Percentiles rank a stretch among this genome's conserved stretches.
Evolutionary conservation across 352 stramenopile species (phyloP).

Genomic region (Globisporangium middletonii): DNA sequence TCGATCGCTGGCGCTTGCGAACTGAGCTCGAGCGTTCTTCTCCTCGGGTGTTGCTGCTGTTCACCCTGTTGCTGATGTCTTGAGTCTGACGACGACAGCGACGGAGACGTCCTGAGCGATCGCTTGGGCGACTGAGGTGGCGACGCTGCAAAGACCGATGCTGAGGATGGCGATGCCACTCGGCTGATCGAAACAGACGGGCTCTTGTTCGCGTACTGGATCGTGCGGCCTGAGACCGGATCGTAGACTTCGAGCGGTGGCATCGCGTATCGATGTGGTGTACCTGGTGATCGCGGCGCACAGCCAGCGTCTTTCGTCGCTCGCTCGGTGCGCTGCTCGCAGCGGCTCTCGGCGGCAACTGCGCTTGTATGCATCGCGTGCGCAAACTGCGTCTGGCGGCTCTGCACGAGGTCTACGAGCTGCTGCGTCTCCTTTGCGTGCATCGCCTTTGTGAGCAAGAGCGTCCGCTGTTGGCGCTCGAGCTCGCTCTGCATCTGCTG

Average conservation of each 20-base stretch:
- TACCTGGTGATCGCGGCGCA: neutral
- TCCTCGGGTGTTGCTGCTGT: neutral
- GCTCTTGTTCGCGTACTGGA: conserved; percentile 15
- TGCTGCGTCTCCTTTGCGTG: conserved; percentile 66
- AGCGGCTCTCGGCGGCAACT: neutral
- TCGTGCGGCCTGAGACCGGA: conserved; percentile 28
- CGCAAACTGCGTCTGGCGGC: conserved; percentile 31
- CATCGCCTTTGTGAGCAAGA: conserved; percentile 54
- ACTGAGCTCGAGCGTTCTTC: neutral
- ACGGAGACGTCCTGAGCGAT: neutral
- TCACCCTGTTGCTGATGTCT: neutral
- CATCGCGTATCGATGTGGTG: neutral
- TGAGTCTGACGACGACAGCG: neutral
- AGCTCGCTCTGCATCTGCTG: conserved; percentile 26
- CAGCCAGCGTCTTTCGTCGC: neutral
- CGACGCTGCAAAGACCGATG: conserved; percentile 2
- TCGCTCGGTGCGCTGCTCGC: neutral
- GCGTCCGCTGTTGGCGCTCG: conserved; percentile 23
- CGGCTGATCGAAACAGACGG: conserved; percentile 12
- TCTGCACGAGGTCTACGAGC: conserved; percentile 34
- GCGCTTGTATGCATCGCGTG: conserved; percentile 25
- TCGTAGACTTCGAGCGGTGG: conserved; percentile 32
- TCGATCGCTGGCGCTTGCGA: neutral
- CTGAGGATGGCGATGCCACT: neutral
- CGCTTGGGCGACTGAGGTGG: conserved; percentile 5